Base-by-base conservation (phyloP, 2,329 filamentous ascomycete species). In the Aspergillus vadensis region DNA sequence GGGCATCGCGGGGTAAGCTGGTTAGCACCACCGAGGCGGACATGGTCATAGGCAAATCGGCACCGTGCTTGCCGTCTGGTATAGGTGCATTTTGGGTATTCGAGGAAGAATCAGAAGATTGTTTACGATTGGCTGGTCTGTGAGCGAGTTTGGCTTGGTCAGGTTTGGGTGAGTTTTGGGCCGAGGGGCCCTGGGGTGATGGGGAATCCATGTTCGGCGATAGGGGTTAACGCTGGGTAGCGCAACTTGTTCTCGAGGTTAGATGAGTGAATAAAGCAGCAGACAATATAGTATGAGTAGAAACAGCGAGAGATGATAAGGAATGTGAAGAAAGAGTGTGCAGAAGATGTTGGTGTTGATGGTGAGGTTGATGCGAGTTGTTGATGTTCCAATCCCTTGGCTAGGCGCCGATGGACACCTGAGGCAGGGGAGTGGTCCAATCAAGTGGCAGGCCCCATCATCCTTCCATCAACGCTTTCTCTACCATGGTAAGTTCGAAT, bases 1-100 rank as follows among this genome's bases (percentile, higher is more conserved):
- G 85, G 1, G 90, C 88, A 74, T 92, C 89, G 59, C 81, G 83
- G 1, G 84, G 83, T 36, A 88, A 77, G 25, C 79, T 77, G 32
- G 83, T 84, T 38, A 88, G 77, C 63, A 88, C 80, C 5, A 87
- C 82, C 27, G 85, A 87, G 21, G 85, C 84, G 2, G 84, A 83
- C 79, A 88, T 84, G 15, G 86, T 87, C 66, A 88, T 80, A 3
- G 85, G 86, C 21, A 88, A 75, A 68, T 86, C 81, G 5, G 81
- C 80, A 3, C 80, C 77, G 61, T 80, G 76, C 3, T 79, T 76
- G 25, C 81, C 79, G 56, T 82, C 79, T 56, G 82, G 79, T 41
- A 81, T 80, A 8, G 79, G 76, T 5, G 72, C 62, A 49, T 70
- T 72, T 54, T 44, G 63, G 21, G 64, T 59, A 54, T 66, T 68